These are phyloP conservation scores for Yarrowia deformans DNA, from an alignment of 805 yeast species.

Conservation along the genomic window DNA sequence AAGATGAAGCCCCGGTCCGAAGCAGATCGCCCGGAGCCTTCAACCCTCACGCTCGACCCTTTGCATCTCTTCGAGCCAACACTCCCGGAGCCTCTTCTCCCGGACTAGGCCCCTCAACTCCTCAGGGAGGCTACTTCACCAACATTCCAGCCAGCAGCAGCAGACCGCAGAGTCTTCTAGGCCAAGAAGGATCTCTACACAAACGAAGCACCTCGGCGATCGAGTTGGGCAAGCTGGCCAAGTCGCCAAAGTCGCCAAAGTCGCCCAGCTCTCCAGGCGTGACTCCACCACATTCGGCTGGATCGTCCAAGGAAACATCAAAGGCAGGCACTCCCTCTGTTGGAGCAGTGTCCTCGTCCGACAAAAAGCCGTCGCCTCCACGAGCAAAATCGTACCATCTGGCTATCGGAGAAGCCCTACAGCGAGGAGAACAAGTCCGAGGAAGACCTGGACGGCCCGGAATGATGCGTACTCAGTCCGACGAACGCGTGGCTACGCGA, in stretches of 20 bases:
- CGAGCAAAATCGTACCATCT: constrained; percentile 23
- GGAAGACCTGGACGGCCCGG: constrained; percentile 28
- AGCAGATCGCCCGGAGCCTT: constrained; percentile 24
- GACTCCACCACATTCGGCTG: constrained; percentile 5
- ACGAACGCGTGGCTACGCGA: constrained; percentile 12
- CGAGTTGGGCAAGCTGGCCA: constrained; percentile 22
- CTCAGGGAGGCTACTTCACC: constrained; percentile 18
- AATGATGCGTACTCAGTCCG: constrained; percentile 35
- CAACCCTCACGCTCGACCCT: constrained; percentile 30
- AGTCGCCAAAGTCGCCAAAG: constrained; percentile 2
- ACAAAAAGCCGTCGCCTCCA: constrained; percentile 23
- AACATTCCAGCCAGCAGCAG: constrained; percentile 12
- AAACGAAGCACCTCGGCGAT: constrained; percentile 27
- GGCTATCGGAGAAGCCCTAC: constrained; percentile 20
- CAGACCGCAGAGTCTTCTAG: not conserved
- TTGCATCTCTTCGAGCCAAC: constrained; percentile 33
- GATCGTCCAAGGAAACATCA: not conserved
- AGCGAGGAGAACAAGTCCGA: constrained; percentile 9
- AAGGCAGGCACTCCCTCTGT: not conserved
- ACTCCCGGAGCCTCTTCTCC: constrained; percentile 32
- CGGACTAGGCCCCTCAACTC: not conserved
- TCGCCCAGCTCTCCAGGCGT: constrained; percentile 13
- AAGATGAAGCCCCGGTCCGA: constrained; percentile 4
- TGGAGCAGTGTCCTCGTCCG: not conserved
- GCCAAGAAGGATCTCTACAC: constrained; percentile 12